phyloP scores from a whole-genome alignment of 768 basidiomycete genomes.

The Boletus rubescentipes region DNA sequence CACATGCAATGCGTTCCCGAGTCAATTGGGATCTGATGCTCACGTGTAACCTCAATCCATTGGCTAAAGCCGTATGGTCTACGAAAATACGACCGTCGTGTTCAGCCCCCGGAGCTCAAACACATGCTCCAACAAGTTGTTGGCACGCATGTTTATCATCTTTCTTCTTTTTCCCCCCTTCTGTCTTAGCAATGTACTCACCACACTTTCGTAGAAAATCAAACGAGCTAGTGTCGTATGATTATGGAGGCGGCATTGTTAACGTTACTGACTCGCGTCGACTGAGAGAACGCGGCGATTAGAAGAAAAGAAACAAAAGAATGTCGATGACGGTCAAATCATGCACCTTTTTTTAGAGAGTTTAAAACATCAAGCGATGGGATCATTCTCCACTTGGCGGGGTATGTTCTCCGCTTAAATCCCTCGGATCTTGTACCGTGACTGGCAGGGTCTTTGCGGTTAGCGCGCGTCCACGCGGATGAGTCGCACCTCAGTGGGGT shows the following conservation, averaged over 20 bases:
- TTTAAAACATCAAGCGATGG: conserved; percentile 2
- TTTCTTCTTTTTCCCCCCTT: background rate
- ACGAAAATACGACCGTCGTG: background rate
- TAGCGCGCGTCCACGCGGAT: background rate
- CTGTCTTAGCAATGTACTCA: background rate
- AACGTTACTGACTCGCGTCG: background rate
- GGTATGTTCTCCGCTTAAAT: background rate
- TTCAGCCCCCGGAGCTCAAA: background rate
- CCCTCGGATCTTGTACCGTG: conserved; percentile 11
- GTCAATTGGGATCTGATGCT: background rate
- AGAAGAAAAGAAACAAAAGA: background rate
- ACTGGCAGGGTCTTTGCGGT: background rate
- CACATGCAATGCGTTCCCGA: background rate
- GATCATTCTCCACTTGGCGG: conserved; percentile 5
- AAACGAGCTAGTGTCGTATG: background rate
- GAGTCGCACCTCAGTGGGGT: background rate
- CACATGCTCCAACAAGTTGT: background rate
- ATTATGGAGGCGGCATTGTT: background rate
- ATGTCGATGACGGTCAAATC: background rate
- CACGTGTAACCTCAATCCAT: background rate
- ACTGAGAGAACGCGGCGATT: background rate
- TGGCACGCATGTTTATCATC: background rate
- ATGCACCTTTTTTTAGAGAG: background rate
- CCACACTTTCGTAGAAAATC: background rate
- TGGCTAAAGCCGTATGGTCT: background rate